Percentiles rank a stretch among this genome's conserved stretches.
These are phyloP conservation scores for Hirsutella rhossiliensis DNA, from an alignment of 2,329 filamentous ascomycete genomes.

Conservation along the genomic window DNA sequence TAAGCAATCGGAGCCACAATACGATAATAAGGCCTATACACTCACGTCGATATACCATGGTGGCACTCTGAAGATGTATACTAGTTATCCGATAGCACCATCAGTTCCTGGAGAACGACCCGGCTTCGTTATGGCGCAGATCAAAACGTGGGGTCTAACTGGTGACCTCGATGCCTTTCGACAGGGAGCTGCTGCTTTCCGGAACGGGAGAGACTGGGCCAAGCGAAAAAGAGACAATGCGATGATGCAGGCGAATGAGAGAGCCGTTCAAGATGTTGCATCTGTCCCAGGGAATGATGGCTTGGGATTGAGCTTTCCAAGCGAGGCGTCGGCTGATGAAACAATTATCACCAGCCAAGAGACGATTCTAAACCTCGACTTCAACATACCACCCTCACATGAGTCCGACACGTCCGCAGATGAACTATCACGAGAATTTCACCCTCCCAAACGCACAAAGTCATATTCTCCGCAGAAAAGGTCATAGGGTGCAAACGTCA, in stretches of 20 bases:
- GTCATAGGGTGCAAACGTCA: too few relatives aligned
- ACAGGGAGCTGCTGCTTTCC: not conserved
- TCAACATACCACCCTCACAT: not conserved
- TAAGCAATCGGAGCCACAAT: not conserved
- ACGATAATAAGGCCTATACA: constrained; percentile 3
- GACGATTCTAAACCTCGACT: not conserved
- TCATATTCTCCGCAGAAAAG: not conserved
- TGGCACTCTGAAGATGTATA: constrained; percentile 1
- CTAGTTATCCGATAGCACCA: constrained; percentile 1
- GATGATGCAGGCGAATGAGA: not conserved
- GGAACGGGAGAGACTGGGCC: not conserved
- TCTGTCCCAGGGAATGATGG: not conserved
- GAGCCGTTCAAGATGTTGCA: not conserved
- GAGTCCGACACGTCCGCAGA: not conserved
- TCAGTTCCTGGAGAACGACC: not conserved
- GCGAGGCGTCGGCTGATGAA: not conserved
- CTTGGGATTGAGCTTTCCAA: not conserved
- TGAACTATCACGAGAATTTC: not conserved
- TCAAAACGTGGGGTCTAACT: not conserved
- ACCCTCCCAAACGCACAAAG: not conserved
- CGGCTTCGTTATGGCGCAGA: not conserved
- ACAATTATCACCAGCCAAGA: not conserved
- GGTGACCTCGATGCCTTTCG: not conserved
- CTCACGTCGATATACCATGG: not conserved
- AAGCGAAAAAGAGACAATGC: not conserved